phyloP scores from a whole-genome alignment of 495 filamentous ascomycete species.

The Penicillium turbatum region DNA sequence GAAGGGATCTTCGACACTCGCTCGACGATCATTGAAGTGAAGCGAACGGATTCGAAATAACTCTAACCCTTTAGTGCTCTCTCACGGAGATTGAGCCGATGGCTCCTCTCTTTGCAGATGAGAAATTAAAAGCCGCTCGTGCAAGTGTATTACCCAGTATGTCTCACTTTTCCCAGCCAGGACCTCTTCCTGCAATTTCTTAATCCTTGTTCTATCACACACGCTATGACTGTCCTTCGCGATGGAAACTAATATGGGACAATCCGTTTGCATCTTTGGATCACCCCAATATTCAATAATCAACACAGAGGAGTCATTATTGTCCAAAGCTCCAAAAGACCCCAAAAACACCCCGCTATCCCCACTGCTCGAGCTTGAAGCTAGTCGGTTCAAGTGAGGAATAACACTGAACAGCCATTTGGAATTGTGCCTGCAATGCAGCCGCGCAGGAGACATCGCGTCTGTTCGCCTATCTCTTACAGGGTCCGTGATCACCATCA shows the following conservation, averaged over 20 bases:
- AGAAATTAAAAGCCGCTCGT: not conserved
- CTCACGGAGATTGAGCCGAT: not conserved
- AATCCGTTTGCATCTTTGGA: not conserved
- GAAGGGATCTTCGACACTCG: constrained; percentile 13
- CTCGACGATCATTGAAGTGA: constrained; percentile 13
- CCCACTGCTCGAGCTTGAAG: constrained; percentile 3
- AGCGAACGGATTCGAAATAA: constrained; percentile 6
- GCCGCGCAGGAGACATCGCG: constrained; percentile 5
- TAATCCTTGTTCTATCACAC: constrained; percentile 4
- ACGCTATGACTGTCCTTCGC: not conserved
- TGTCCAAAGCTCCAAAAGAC: not conserved
- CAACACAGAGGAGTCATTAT: not conserved
- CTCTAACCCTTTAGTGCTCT: not conserved
- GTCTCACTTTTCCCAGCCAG: not conserved
- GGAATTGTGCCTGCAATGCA: constrained; percentile 1
- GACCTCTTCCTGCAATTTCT: constrained; percentile 1
- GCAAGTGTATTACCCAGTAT: not conserved
- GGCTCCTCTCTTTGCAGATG: not conserved
- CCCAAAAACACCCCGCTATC: not conserved
- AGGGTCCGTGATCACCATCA: not conserved
- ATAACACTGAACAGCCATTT: not conserved
- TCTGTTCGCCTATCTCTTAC: constrained; percentile 5
- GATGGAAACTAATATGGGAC: not conserved
- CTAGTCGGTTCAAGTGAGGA: constrained; percentile 2
- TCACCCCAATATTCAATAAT: not conserved